phyloP scores from a whole-genome alignment of 352 stramenopile species.

The Elongisporangium senticosum region DNA sequence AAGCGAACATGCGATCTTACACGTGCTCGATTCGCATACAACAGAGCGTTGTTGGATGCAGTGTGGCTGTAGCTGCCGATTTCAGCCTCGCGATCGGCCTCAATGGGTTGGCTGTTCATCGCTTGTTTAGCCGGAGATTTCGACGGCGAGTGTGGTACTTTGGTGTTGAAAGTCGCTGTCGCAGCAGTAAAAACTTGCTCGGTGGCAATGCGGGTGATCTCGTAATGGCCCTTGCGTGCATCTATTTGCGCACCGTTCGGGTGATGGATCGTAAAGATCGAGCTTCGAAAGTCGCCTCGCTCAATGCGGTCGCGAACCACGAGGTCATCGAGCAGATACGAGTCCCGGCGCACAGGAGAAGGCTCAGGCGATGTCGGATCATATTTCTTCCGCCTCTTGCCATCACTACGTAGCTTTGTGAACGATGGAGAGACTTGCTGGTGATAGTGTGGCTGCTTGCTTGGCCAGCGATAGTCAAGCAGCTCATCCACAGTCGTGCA shows the following conservation, averaged over 20 bases:
- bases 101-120: neutral
- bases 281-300: constrained; percentile 38
- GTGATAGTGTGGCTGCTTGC: constrained; percentile 11
- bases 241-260: constrained; percentile 21
- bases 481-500: constrained; percentile 51
- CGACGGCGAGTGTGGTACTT: neutral
- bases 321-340: constrained; percentile 50
- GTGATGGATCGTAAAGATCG: constrained; percentile 51
- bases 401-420: neutral
- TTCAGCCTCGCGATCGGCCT: neutral
- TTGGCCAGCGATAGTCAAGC: constrained; percentile 50
- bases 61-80: neutral
- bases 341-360: constrained; percentile 5
- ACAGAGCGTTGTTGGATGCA: constrained; percentile 2
- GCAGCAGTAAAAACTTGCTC: constrained; percentile 15
- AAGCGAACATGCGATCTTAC: no score
- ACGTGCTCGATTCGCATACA: constrained; percentile 9
- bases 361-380: neutral
- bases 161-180: neutral
- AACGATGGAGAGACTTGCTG: neutral
- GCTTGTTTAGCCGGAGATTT: neutral
- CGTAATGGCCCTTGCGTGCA: constrained; percentile 19
- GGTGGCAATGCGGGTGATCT: constrained; percentile 12
- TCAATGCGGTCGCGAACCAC: constrained; percentile 38
- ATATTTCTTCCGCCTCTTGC: constrained; percentile 2